These are phyloP conservation scores for Tillandsia leiboldiana DNA, from an alignment of 176 grass and related monocot species.

Conservation along the genomic window DNA sequence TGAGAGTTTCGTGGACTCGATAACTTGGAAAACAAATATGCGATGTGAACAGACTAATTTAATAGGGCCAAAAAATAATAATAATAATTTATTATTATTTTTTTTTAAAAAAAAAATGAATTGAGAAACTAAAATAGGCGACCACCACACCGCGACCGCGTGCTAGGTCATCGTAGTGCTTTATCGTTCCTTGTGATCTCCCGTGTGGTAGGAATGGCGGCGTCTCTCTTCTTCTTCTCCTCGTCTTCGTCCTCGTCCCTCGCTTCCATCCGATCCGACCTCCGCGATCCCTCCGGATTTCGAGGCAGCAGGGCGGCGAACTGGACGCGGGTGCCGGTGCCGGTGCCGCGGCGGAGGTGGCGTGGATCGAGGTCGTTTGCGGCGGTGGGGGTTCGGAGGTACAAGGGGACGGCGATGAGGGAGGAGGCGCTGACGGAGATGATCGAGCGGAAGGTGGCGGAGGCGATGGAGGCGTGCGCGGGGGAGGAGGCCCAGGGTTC, in stretches of 20 bases:
- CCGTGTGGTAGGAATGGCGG: not conserved
- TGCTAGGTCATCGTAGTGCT: not conserved
- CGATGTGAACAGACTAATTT: too few species aligned
- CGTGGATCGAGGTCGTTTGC: not conserved
- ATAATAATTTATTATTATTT: too few species aligned
- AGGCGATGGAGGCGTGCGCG: conserved; percentile 51
- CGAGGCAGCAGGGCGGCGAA: not conserved
- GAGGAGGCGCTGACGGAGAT: conserved; percentile 52
- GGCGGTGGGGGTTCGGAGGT: conserved; percentile 26
- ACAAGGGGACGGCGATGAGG: conserved; percentile 59
- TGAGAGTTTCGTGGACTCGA: too few species aligned
- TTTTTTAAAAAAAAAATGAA: too few species aligned
- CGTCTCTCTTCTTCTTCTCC: not conserved
- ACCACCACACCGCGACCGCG: too few species aligned
- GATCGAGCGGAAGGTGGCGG: conserved; percentile 71
- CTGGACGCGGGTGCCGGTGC: not conserved
- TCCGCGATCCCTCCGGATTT: not conserved
- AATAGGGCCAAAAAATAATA: too few species aligned
- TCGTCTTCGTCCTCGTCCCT: not conserved
- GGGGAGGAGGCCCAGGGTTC: conserved; percentile 17
- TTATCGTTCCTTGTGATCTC: not conserved
- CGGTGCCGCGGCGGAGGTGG: not conserved
- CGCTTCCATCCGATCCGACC: not conserved
- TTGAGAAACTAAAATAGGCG: too few species aligned
- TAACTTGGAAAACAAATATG: too few species aligned